Conservation (phyloP, 2,329 filamentous ascomycete genomes). For the Calonectria leucothoes region DNA sequence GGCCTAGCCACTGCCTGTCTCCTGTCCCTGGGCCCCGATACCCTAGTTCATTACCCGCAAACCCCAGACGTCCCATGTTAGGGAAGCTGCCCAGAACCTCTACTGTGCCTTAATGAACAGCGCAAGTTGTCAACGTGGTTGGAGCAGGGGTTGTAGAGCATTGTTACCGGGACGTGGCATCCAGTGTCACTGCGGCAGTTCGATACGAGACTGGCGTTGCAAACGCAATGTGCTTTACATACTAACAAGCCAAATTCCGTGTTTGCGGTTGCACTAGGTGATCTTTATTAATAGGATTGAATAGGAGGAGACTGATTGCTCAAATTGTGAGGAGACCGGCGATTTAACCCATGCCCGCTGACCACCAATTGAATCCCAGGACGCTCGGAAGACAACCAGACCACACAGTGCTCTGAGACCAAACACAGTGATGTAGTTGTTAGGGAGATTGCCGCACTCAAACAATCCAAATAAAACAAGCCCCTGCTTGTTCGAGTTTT, state of each 20-base stretch:
- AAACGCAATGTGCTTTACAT: slow-evolving; percentile 25
- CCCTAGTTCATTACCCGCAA: slow-evolving; percentile 6
- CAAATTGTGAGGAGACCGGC: neutral
- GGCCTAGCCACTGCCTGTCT: neutral
- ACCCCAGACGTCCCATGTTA: slow-evolving; percentile 15
- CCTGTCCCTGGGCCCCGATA: neutral
- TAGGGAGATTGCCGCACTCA: slow-evolving; percentile 5
- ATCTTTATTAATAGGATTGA: neutral
- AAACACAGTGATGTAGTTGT: neutral
- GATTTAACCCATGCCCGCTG: slow-evolving; percentile 1
- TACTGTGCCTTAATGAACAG: slow-evolving; percentile 22
- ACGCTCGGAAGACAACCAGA: neutral
- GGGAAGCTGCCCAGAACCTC: slow-evolving; percentile 6
- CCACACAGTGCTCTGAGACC: neutral
- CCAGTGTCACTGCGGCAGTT: slow-evolving; percentile 29
- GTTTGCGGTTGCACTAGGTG: neutral
- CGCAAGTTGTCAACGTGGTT: slow-evolving; percentile 20
- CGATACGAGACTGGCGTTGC: slow-evolving; percentile 37
- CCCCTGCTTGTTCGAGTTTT: neutral
- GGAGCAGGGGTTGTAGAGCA: slow-evolving; percentile 6
- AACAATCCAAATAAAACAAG: slow-evolving; percentile 14
- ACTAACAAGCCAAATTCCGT: slow-evolving; percentile 21
- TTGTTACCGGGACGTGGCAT: slow-evolving; percentile 26
- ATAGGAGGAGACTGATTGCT: neutral
- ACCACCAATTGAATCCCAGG: neutral